phyloP scores from a whole-genome alignment of 306 rosid species.

The Quercus parvula region DNA sequence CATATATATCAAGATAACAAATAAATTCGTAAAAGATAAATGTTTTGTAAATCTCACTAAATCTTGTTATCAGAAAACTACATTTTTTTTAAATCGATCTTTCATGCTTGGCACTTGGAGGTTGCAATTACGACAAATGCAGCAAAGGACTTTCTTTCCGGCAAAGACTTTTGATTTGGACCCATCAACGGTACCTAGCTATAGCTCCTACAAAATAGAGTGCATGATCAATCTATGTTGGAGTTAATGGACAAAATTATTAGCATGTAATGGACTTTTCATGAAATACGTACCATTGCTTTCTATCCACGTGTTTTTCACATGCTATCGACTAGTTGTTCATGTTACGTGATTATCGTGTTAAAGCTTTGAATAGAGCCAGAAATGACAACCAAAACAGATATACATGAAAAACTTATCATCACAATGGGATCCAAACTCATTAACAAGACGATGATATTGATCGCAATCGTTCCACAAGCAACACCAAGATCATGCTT shows the following conservation, averaged over 20 bases:
- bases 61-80: neutral
- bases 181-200: neutral
- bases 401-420: too few relatives aligned
- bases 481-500: too few relatives aligned
- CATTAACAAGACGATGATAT: too few relatives aligned
- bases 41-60: neutral
- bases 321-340: constrained; percentile 7
- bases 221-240: neutral
- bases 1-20: neutral
- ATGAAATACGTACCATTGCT: constrained; percentile 1
- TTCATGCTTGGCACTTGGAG: neutral
- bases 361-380: neutral
- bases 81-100: neutral
- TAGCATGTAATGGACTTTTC: neutral
- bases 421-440: too few relatives aligned
- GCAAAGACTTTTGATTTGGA: neutral
- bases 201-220: neutral
- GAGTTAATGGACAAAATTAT: neutral
- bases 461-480: too few relatives aligned
- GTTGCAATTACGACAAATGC: neutral
- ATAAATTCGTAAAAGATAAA: neutral
- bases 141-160: neutral
- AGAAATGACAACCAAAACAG: neutral
- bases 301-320: constrained; percentile 23
- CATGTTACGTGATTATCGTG: constrained; percentile 18